A percentile compares a stretch with the other conserved stretches of the same genome.
Conservation (phyloP, 345 rosid genomes). For the Gossypioides kirkii region DNA sequence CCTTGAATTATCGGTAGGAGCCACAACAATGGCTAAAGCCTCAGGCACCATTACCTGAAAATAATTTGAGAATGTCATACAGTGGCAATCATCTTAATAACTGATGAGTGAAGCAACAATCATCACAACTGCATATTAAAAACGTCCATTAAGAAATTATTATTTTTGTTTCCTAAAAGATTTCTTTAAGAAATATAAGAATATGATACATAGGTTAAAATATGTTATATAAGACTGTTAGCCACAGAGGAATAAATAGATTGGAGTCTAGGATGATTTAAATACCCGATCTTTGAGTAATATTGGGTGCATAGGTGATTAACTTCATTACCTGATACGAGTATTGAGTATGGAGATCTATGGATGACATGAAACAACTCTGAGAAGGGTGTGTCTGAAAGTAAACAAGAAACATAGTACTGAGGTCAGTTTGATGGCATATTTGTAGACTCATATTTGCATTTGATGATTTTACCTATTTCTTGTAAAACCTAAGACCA, state of each 20-base stretch:
- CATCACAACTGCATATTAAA: neutral
- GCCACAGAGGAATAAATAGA: neutral
- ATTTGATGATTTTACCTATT: neutral
- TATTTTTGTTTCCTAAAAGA: neutral
- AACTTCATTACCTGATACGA: slow-evolving; percentile 55
- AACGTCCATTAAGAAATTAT: neutral
- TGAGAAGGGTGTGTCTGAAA: slow-evolving; percentile 95
- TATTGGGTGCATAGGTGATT: neutral
- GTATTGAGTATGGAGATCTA: slow-evolving; percentile 90
- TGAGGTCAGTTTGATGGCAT: neutral
- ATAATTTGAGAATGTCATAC: neutral
- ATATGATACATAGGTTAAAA: neutral
- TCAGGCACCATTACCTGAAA: slow-evolving; percentile 80
- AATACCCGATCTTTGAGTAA: neutral
- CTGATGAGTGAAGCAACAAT: neutral
- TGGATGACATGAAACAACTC: slow-evolving; percentile 87
- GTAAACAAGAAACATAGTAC: slow-evolving; percentile 6
- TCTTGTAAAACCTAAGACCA: slow-evolving; percentile 1
- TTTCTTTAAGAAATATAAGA: neutral
- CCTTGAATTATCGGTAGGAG: slow-evolving; percentile 86
- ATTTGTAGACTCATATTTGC: neutral
- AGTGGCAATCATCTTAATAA: neutral
- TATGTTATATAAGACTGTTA: neutral
- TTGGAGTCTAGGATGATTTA: neutral
- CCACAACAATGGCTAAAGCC: slow-evolving; percentile 87